Conservation (phyloP, 2,329 filamentous ascomycete species). For the Aspergillus ustus region DNA sequence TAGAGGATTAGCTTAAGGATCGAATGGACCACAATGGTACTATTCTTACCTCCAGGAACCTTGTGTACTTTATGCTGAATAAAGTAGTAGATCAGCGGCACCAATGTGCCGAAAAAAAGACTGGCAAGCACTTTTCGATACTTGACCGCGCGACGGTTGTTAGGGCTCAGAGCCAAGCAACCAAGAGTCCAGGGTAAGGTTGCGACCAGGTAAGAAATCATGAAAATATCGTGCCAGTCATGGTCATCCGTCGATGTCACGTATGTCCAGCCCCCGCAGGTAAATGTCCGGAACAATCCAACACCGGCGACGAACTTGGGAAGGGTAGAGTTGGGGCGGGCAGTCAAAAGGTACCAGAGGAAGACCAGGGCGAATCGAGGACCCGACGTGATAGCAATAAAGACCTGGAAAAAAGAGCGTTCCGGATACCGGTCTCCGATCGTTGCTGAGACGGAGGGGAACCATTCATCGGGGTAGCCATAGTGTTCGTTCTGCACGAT, state of each 20-base stretch:
- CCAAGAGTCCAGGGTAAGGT: slow-evolving; percentile 95
- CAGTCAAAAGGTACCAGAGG: slow-evolving; percentile 88
- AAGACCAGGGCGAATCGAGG: slow-evolving; percentile 89
- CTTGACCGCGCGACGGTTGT: slow-evolving; percentile 79
- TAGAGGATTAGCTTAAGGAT: slow-evolving; percentile 11
- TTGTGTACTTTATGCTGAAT: slow-evolving; percentile 98
- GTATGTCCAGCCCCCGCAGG: slow-evolving; percentile 97
- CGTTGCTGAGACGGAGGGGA: slow-evolving; percentile 92
- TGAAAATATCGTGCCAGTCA: slow-evolving; percentile 98
- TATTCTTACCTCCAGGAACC: slow-evolving; percentile 79
- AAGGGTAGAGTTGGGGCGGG: slow-evolving; percentile 72
- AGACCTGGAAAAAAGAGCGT: slow-evolving; percentile 94
- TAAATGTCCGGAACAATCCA: slow-evolving; percentile 85
- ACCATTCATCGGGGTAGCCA: slow-evolving; percentile 94
- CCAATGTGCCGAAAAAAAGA: slow-evolving; percentile 86
- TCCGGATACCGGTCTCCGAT: slow-evolving; percentile 98
- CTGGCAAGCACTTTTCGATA: slow-evolving; percentile 85
- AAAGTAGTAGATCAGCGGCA: slow-evolving; percentile 94
- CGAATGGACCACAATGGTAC: neutral
- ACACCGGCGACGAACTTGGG: slow-evolving; percentile 80
- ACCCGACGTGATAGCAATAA: slow-evolving; percentile 94
- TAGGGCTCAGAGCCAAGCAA: slow-evolving; percentile 84
- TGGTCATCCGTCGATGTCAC: slow-evolving; percentile 98
- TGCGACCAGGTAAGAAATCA: slow-evolving; percentile 96
- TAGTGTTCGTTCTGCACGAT: slow-evolving; percentile 98